Percentiles rank a stretch among this genome's conserved stretches.
Conservation (phyloP, 208 protist species). For the Leishmania mexicana region DNA sequence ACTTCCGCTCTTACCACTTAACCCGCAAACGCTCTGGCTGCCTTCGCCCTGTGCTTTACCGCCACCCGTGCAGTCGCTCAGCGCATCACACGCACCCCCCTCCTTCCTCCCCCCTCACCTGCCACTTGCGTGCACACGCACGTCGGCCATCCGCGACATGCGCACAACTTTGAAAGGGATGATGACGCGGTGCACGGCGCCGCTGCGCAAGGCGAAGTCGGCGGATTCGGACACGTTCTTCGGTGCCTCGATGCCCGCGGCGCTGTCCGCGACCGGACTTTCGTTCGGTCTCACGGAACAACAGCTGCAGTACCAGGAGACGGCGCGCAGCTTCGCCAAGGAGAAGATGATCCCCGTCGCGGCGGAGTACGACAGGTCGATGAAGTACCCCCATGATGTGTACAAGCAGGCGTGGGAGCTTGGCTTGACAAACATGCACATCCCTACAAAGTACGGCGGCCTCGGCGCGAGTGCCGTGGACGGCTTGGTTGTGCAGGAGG, state of each 20-base stretch:
- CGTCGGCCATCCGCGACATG: neutral
- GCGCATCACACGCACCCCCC: neutral
- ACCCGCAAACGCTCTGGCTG: neutral
- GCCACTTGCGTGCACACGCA: neutral
- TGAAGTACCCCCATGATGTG: conserved; percentile 71
- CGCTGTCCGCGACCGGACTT: conserved; percentile 35
- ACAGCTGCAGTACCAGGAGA: conserved; percentile 73
- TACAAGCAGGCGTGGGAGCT: conserved; percentile 88
- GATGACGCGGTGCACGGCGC: conserved; percentile 7
- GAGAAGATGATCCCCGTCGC: conserved; percentile 81
- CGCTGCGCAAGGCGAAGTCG: conserved; percentile 24
- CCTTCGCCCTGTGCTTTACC: neutral
- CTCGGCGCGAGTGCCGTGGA: conserved; percentile 73
- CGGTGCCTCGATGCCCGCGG: conserved; percentile 35
- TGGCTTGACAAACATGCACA: conserved; percentile 86
- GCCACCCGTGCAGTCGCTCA: neutral
- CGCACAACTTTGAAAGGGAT: neutral
- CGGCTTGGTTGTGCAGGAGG: conserved; percentile 79
- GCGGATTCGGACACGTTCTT: conserved; percentile 18
- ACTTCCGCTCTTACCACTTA: neutral
- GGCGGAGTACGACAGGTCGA: conserved; percentile 71
- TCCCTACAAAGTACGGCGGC: conserved; percentile 84
- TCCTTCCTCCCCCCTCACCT: neutral
- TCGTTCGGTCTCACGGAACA: conserved; percentile 82
- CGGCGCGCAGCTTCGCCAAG: conserved; percentile 75